Evolutionary conservation across 2,329 filamentous ascomycete species (phyloP), one percentile per base, ranked within the genome.

Genomic region (Parascedosporium putredinis): DNA sequence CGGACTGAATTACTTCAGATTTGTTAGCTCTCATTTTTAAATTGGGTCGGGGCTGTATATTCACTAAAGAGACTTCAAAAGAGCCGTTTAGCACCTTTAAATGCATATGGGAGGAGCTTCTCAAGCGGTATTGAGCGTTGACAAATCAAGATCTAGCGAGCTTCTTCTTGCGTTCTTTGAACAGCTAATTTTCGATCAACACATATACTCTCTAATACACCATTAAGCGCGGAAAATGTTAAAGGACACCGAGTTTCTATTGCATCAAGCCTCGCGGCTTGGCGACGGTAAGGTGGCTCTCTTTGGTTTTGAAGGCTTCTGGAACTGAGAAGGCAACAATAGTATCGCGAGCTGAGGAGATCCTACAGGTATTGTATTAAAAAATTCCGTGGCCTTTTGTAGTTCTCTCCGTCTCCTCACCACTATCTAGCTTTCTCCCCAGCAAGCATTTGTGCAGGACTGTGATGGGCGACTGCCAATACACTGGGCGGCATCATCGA

Each of bases 401-500:
- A 20, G 24, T n/a, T 16, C 29, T 18, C 45, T 38, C 18, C 20
- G n/a, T 38, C 18, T 18, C 18, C 45, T 47, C 29, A 47, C 14
- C 8, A 25, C 10, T 25, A 8, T 16, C 29, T 25, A 91, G 84
- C 81, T 83, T 56, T 89, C 95, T 60, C 83, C 86, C 2, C 90
- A 86, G 59, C 78, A 94, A 34, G 83, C 87, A 23, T 74, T 70
- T 44, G 67, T 67, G 51, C 80, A 82, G 59, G 93, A 98, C 60
- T 84, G 87, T 45, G 93, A 98, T 64, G 88, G 88, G 14, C 86
- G 93, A 42, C 78, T 95, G 33, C 84, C 93, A 2, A 81, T 97
- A 51, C 93, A 98, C 72, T 98, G 93, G 93, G 91, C 93, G 0
- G 80, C 82, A 2, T 93, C 90, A 20, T 85, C 86, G 65, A 94